Conservation (phyloP, 805 yeast species). For the Pichia exigua region DNA sequence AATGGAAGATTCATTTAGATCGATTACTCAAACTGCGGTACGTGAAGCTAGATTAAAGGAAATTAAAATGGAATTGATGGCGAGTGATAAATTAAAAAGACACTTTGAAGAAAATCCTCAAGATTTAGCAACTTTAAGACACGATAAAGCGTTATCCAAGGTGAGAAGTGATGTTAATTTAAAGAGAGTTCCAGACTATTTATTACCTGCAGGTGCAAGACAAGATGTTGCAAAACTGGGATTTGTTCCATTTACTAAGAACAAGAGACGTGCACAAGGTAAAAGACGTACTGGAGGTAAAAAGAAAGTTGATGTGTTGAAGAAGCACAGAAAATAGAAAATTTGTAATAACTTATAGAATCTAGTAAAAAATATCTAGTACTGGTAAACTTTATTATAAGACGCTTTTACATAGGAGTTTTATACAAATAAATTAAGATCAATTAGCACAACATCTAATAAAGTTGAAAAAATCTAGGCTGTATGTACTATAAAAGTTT, state of each 20-base stretch:
- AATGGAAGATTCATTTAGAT: slow-evolving; percentile 93
- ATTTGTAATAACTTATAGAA: not conserved
- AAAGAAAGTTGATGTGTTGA: slow-evolving; percentile 47
- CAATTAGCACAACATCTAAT: not conserved
- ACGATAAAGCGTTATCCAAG: slow-evolving; percentile 82
- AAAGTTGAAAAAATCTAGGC: too few species aligned
- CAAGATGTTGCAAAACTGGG: slow-evolving; percentile 48
- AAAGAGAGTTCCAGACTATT: slow-evolving; percentile 87
- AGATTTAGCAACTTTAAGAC: slow-evolving; percentile 81
- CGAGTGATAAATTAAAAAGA: slow-evolving; percentile 84
- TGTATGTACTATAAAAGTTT: too few species aligned
- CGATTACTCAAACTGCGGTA: slow-evolving; percentile 81
- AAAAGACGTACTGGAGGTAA: slow-evolving; percentile 23
- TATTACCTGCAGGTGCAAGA: slow-evolving; percentile 75
- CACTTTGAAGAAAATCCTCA: slow-evolving; percentile 97
- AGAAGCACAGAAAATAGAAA: slow-evolving; percentile 28
- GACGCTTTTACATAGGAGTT: too few species aligned
- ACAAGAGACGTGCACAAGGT: slow-evolving; percentile 26
- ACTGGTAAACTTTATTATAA: too few species aligned
- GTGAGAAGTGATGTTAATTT: slow-evolving; percentile 76
- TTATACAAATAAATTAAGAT: too few species aligned
- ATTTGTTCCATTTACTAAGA: slow-evolving; percentile 57
- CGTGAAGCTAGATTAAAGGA: slow-evolving; percentile 92
- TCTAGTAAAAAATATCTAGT: too few species aligned
- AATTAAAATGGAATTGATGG: slow-evolving; percentile 74